phyloP scores from a whole-genome alignment of 768 basidiomycete genomes.

The Suillus cothurnatus region DNA sequence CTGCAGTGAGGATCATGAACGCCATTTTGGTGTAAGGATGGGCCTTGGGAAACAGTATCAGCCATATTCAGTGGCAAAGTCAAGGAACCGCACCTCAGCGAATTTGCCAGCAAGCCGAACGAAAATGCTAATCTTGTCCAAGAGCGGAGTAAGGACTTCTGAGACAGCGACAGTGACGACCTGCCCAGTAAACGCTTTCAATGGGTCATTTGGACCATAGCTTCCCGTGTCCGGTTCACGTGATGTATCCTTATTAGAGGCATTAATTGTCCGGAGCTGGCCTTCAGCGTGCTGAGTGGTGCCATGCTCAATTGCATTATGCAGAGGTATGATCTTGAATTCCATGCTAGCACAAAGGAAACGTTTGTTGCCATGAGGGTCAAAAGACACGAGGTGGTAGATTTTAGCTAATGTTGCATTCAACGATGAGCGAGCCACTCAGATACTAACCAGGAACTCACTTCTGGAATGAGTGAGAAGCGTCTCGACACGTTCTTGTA shows the following conservation, averaged over 20 bases:
- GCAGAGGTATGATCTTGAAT: not conserved
- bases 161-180: not conserved
- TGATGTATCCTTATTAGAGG: not conserved
- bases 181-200: not conserved
- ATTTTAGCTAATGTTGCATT: not conserved
- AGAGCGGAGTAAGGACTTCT: conserved; percentile 10
- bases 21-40: conserved; percentile 19
- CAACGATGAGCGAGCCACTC: not conserved
- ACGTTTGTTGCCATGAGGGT: not conserved
- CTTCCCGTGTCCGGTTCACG: not conserved
- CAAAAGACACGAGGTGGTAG: not conserved
- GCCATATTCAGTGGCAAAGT: not conserved
- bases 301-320: not conserved
- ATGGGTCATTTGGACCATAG: not conserved
- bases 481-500: conserved; percentile 2
- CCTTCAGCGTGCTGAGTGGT: not conserved
- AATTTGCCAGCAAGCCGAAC: conserved; percentile 5
- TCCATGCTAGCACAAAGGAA: not conserved
- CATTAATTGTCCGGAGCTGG: not conserved
- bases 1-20: conserved; percentile 3
- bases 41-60: conserved; percentile 9
- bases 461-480: conserved; percentile 3
- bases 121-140: conserved; percentile 14
- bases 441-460: not conserved
- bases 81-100: conserved; percentile 8